These are phyloP conservation scores for Polytrichum formosum DNA, from an alignment of 225 moss, liverwort and hornwort genomes.

Conservation along the genomic window DNA sequence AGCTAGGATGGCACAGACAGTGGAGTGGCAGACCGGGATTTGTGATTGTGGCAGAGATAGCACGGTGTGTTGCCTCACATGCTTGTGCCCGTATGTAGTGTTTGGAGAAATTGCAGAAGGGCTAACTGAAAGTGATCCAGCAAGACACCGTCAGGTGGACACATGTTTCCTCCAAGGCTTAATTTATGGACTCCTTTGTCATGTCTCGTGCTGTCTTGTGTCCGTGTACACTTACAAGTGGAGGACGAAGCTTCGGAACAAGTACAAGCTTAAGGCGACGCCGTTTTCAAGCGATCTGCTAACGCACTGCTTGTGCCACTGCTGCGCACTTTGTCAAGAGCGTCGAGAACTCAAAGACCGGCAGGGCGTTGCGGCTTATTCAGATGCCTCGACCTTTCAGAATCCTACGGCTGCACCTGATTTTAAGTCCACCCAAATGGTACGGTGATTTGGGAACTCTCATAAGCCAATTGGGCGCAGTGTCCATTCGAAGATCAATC, in stretches of 20 bases:
- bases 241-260: neutral
- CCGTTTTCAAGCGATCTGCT: neutral
- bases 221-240: neutral
- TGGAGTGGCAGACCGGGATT: too few relatives aligned
- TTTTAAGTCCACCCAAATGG: too few relatives aligned
- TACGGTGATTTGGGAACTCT: too few relatives aligned
- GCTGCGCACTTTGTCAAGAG: neutral
- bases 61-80: neutral
- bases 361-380: too few relatives aligned
- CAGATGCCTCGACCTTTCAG: too few relatives aligned
- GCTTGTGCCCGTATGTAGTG: neutral
- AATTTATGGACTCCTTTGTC: neutral
- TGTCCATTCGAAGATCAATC: too few relatives aligned
- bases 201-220: neutral
- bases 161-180: neutral
- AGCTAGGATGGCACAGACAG: too few relatives aligned
- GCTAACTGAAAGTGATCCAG: neutral
- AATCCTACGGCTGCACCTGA: too few relatives aligned
- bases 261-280: neutral
- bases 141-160: neutral
- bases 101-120: neutral
- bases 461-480: too few relatives aligned
- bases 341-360: neutral
- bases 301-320: conserved; percentile 1
- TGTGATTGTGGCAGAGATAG: too few relatives aligned